Evolutionary conservation across 441 rosid genomes (phyloP).

Genomic region (Manihot esculenta): DNA sequence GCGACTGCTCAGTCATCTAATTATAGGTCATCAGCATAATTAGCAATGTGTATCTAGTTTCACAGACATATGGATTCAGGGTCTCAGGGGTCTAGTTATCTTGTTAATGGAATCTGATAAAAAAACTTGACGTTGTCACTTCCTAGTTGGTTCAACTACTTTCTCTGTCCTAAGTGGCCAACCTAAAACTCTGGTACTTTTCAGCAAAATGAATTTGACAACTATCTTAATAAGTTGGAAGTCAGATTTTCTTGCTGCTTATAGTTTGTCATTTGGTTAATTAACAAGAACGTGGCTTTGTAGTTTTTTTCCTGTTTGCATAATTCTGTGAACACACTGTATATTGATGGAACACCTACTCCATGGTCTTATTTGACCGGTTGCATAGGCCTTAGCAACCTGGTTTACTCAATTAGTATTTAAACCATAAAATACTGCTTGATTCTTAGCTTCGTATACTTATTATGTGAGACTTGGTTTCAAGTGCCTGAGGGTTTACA

Average conservation of each 20-base stretch:
- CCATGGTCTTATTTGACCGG: background rate
- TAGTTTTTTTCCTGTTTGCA: background rate
- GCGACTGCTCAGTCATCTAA: background rate
- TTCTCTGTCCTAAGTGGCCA: background rate
- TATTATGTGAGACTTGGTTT: background rate
- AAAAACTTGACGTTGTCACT: background rate
- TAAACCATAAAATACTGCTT: background rate
- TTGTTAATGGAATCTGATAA: background rate
- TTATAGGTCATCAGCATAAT: background rate
- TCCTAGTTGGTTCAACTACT: background rate
- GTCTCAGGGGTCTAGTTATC: background rate
- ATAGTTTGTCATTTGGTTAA: conserved; percentile 1
- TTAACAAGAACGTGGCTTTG: background rate
- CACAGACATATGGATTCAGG: background rate
- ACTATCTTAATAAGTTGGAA: too few relatives aligned
- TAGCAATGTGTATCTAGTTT: background rate
- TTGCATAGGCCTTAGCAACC: background rate
- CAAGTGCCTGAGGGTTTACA: background rate
- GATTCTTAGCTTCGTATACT: background rate
- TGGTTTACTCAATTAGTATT: too few relatives aligned
- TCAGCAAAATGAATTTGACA: background rate
- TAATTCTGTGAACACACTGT: background rate
- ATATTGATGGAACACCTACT: background rate
- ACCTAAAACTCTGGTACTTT: background rate
- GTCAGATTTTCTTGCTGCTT: too few relatives aligned